A percentile compares a stretch with the other conserved stretches of the same genome.
These are phyloP conservation scores for Ustilago trichophora DNA, from an alignment of 1,284 basidiomycete genomes.

Conservation along the genomic window DNA sequence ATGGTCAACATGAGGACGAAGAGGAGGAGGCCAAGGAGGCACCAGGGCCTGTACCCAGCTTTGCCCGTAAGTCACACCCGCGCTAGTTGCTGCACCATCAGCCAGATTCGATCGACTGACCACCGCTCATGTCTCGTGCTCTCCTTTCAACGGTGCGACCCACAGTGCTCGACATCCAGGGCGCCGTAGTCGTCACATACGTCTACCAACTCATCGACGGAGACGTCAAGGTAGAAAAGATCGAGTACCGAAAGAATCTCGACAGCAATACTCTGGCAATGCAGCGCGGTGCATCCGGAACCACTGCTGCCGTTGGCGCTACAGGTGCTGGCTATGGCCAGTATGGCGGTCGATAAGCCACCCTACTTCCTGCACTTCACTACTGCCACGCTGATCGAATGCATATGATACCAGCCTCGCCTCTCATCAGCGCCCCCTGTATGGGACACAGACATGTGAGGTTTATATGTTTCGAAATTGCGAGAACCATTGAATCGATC, in stretches of 20 bases:
- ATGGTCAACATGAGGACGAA: slow-evolving; percentile 7
- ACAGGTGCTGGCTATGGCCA: slow-evolving; percentile 23
- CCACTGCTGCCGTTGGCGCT: slow-evolving; percentile 16
- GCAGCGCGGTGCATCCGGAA: slow-evolving; percentile 23
- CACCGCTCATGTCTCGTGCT: too few relatives aligned
- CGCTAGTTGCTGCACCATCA: too few relatives aligned
- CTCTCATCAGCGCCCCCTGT: too few relatives aligned
- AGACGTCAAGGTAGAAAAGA: slow-evolving; percentile 66
- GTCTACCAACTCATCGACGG: slow-evolving; percentile 65
- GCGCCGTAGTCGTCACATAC: slow-evolving; percentile 62
- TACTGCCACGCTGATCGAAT: too few relatives aligned
- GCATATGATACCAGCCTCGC: neutral
- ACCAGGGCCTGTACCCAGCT: slow-evolving; percentile 49
- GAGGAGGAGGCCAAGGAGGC: slow-evolving; percentile 44
- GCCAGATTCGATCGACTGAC: too few relatives aligned
- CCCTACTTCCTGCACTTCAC: too few relatives aligned
- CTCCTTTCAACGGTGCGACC: neutral
- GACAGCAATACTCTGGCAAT: slow-evolving; percentile 41
- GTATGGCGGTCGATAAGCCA: slow-evolving; percentile 27
- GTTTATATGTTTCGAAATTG: too few relatives aligned
- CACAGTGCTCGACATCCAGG: slow-evolving; percentile 65
- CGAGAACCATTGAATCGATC: too few relatives aligned
- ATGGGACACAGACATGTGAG: too few relatives aligned
- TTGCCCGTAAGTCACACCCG: slow-evolving; percentile 47
- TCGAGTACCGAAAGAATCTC: slow-evolving; percentile 61